phyloP scores from a whole-genome alignment of 108 stramenopile genomes.

The Skeletonema tropicum region DNA sequence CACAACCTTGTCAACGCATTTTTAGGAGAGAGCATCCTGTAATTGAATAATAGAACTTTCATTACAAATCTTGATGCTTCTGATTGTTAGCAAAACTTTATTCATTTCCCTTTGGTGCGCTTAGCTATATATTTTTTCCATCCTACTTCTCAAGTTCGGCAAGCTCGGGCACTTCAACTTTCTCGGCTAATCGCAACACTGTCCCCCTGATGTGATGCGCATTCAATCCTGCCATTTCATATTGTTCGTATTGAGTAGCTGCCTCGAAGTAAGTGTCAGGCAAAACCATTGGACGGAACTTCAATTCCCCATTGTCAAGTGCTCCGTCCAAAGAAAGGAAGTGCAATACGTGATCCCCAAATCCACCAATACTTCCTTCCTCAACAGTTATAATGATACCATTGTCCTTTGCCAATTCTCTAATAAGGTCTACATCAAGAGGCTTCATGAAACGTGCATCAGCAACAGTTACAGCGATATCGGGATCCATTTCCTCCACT shows the following conservation, averaged over 20 bases:
- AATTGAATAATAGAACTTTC: background rate
- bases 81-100: background rate
- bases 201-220: slow-evolving; percentile 91
- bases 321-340: slow-evolving; percentile 92
- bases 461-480: slow-evolving; percentile 91
- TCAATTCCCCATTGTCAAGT: slow-evolving; percentile 90
- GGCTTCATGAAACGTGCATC: slow-evolving; percentile 98
- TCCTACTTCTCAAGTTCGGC: slow-evolving; percentile 29
- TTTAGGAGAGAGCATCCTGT: slow-evolving; percentile 43
- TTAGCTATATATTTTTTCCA: background rate
- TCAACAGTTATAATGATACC: slow-evolving; percentile 93
- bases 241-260: slow-evolving; percentile 95
- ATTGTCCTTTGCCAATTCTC: slow-evolving; percentile 88
- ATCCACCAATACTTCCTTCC: slow-evolving; percentile 95
- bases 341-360: slow-evolving; percentile 95
- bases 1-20: slow-evolving; percentile 69
- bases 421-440: slow-evolving; percentile 90
- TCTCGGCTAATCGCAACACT: slow-evolving; percentile 71
- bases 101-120: background rate
- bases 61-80: background rate
- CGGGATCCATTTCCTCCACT: slow-evolving; percentile 82
- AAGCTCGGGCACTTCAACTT: slow-evolving; percentile 69
- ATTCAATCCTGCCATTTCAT: slow-evolving; percentile 95
- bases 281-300: slow-evolving; percentile 96
- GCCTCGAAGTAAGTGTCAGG: slow-evolving; percentile 96